Base-by-base conservation (phyloP, 805 yeast genomes). In the Clavispora fructus region DNA sequence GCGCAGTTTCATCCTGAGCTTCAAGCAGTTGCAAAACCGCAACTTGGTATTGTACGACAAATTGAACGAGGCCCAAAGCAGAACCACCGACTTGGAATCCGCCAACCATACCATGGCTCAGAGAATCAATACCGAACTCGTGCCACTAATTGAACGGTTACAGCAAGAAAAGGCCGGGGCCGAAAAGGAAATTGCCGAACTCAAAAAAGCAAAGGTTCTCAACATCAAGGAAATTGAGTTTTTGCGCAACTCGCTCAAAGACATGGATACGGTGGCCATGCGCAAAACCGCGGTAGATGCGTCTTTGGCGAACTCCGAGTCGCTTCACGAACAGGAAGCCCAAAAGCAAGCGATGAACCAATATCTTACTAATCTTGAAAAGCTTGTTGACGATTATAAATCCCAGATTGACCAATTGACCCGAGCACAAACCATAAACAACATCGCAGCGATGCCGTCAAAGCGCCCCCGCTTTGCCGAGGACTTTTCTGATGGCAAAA, bases 201-300 rank as follows among this genome's bases (percentile, higher is more conserved):
- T 78, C 6, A 78, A 79, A 41, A 74, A 77, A 44, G 83, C 81
- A 47, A 72, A 72, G 43, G 56, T 67, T 3, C 64, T 84, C 38
- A 75, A 82, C n/a, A 56, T 67, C 23, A 79, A 78, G 50, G 91
- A 85, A 56, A 74, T 82, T 27, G 78, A 73, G 44, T 72, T 81
- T 47, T 63, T 85, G 44, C 68, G 85, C 48, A 71, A 70, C 35
- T 83, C 81, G 60, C 59, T 85, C 42, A 75, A 80, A 44, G 73
- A 73, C 28, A 58, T 78, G 40, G 83, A 78, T 48, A 56, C 56
- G 11, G 41, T 63, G 33, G 47, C 59, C 11, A 54, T 58, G 35
- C 59, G 60, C 17, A 52, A 26, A n/a, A 38, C 14, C 12, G 29
- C 37, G 19, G 33, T 26, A 1, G 33, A 32, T 8, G 29, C 37